A percentile compares a stretch with the other conserved stretches of the same genome.
These are phyloP conservation scores for Spathaspora hagerdaliae DNA, from an alignment of 805 yeast genomes.

Conservation along the genomic window DNA sequence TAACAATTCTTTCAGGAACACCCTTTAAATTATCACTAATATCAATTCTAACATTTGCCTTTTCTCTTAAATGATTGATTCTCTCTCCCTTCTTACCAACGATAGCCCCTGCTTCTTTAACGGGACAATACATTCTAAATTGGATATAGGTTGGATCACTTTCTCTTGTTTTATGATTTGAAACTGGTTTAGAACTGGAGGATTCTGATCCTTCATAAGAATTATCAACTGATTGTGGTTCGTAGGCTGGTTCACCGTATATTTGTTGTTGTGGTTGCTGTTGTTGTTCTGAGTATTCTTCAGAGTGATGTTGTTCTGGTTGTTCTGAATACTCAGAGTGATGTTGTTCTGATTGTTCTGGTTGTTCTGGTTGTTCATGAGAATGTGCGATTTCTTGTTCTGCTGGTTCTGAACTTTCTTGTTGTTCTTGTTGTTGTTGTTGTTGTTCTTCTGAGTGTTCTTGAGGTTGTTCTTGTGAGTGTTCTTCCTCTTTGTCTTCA, in stretches of 20 bases:
- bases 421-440: conserved; percentile 8
- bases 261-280: background rate
- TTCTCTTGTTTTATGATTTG: conserved; percentile 37
- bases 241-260: background rate
- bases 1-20: conserved; percentile 69
- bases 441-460: conserved; percentile 5
- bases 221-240: background rate
- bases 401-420: background rate
- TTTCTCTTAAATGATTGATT: conserved; percentile 59
- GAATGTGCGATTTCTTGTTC: conserved; percentile 1
- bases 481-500: background rate
- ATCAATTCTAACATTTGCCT: conserved; percentile 60
- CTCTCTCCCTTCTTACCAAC: conserved; percentile 83
- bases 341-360: conserved; percentile 2
- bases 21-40: conserved; percentile 71
- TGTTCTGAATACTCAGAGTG: background rate
- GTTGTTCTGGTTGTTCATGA: conserved; percentile 1
- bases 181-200: conserved; percentile 27
- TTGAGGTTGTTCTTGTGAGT: conserved; percentile 3
- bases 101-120: conserved; percentile 68
- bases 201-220: background rate
- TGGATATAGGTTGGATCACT: conserved; percentile 61
- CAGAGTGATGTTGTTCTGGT: conserved; percentile 1
- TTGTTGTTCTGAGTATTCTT: background rate
- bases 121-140: conserved; percentile 70